phyloP scores from a whole-genome alignment of 495 filamentous ascomycete species.

The Neurospora sp. region DNA sequence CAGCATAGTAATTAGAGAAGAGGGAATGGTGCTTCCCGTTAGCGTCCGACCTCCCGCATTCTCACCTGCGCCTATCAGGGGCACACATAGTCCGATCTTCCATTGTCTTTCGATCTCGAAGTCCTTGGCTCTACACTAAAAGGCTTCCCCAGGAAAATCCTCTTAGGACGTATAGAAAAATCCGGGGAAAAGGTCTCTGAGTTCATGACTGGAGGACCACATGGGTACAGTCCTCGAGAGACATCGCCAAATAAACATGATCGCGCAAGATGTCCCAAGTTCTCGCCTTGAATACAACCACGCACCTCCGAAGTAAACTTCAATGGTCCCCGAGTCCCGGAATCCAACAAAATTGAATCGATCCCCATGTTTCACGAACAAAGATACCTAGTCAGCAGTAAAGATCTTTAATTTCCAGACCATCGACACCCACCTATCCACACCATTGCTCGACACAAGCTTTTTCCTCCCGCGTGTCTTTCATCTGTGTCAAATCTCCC shows the following conservation, averaged over 20 bases:
- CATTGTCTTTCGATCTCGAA: not conserved
- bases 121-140: not conserved
- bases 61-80: not conserved
- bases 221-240: not conserved
- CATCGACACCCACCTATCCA: not conserved
- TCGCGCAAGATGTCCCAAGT: not conserved
- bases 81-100: not conserved
- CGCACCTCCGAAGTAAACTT: too few species aligned
- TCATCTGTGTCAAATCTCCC: not conserved
- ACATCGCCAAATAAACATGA: not conserved
- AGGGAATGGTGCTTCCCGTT: not conserved
- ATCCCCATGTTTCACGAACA: not conserved
- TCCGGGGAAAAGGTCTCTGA: not conserved
- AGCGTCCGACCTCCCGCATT: not conserved
- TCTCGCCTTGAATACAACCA: not conserved
- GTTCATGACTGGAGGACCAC: not conserved
- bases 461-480: not conserved
- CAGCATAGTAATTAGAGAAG: not conserved
- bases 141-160: not conserved
- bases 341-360: not conserved
- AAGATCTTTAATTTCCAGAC: not conserved
- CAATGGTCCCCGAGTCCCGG: not conserved
- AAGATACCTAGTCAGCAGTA: not conserved
- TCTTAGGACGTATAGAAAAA: not conserved
- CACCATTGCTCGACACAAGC: not conserved